These are phyloP conservation scores for Beauveria varroae DNA, from an alignment of 2,329 filamentous ascomycete species.

Conservation along the genomic window DNA sequence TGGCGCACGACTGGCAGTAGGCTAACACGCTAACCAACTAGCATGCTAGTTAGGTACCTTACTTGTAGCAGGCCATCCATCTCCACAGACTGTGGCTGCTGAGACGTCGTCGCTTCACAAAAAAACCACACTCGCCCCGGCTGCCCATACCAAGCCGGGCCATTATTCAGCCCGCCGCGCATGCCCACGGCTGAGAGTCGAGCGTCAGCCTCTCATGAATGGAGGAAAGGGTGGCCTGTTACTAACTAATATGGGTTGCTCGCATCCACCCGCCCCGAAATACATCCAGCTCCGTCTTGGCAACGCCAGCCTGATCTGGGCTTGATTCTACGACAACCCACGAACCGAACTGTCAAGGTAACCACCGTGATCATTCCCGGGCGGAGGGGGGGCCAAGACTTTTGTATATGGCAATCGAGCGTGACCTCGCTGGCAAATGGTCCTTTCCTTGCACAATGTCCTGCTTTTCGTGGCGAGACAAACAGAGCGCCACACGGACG, in stretches of 20 bases:
- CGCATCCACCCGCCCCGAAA: background rate
- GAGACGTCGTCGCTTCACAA: too few relatives aligned
- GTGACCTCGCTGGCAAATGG: background rate
- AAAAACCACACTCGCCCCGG: background rate
- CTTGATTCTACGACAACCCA: too few relatives aligned
- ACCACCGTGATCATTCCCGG: too few relatives aligned
- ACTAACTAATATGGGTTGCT: background rate
- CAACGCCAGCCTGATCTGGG: background rate
- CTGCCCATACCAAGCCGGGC: background rate
- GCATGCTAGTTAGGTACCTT: too few relatives aligned
- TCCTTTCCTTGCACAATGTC: background rate
- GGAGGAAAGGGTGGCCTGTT: too few relatives aligned
- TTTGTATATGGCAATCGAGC: too few relatives aligned
- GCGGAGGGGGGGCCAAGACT: background rate
- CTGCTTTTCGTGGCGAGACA: too few relatives aligned
- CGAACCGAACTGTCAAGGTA: too few relatives aligned
- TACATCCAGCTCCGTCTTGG: background rate
- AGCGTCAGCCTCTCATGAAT: too few relatives aligned
- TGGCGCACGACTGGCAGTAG: background rate
- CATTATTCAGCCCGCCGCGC: background rate
- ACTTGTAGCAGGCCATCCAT: background rate
- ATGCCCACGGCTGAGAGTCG: background rate
- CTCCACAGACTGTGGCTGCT: background rate
- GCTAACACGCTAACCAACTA: too few relatives aligned
- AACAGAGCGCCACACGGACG: background rate